Base-by-base conservation (phyloP, 805 yeast genomes). In the Cyberlindnera japonica region DNA sequence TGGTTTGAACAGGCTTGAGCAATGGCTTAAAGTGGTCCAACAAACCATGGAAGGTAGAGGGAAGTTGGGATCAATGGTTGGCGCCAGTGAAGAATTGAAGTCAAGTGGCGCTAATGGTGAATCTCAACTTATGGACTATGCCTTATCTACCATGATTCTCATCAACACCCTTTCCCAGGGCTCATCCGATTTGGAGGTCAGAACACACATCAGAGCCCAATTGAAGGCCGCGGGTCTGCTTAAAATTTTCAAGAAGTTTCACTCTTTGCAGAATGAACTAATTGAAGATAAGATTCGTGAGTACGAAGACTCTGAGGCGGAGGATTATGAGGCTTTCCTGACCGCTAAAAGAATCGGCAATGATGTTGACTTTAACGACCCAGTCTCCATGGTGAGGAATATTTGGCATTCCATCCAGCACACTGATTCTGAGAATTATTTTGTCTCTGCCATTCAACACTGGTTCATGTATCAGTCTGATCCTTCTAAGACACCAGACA, bases 21-120 rank as follows among this genome's bases (percentile, higher is more conserved):
- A 81, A 26, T 88, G 96, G 96, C 55, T 87, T 33, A 63, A 67
- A 35, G 65, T 78, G 11, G 81, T 87, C 3, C 81, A 74, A 37
- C 75, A 73, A 35, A 81, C 90, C 0, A 53, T 88, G 32, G 87
- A 80, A 41, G 96, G 96, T 3, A 74, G 90, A 51, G 98, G 98
- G 7, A 83, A 79, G 53, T 72, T 85, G 74, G 96, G 96, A 10
- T 86, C 96, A 1, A 62, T 83, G 53, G 98, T 91, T 8, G 97
- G 97, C 2, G 95, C 96, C 0, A 81, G 87, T 43, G 93, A 83
- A 9, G 97, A 91, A 50, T 72, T 79, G 39, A 80, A 78, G 43
- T 53, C 58, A 6, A 71, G 71, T 36, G 72, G 78, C 17, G 91
- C 58, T 5, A 71, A 71, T 36, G 72, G 78, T 19, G 91, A 85